Conservation (phyloP, 202 grass and related monocot species). For the Dendrocalamus latiflorus region DNA sequence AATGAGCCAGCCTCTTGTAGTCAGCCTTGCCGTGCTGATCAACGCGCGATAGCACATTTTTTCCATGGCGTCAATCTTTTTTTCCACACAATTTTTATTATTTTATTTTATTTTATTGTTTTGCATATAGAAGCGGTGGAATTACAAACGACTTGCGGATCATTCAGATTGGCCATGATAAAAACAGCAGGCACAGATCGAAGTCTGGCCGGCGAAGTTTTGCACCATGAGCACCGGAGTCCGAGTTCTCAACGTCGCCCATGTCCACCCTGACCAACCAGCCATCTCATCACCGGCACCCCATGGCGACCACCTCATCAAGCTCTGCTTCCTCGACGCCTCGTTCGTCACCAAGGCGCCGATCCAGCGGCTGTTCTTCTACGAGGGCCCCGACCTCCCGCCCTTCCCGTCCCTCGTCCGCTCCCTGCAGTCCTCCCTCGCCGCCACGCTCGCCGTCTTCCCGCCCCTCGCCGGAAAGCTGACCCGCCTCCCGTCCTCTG, state of each 20-base stretch:
- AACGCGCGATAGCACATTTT: no score
- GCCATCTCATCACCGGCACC: neutral
- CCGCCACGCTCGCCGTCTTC: conserved; percentile 24
- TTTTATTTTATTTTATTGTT: no score
- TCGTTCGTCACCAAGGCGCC: neutral
- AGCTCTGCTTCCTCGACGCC: conserved; percentile 16
- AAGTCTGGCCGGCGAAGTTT: no score
- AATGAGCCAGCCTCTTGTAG: no score
- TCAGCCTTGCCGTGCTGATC: no score
- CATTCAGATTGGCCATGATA: no score
- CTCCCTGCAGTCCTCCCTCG: conserved; percentile 23
- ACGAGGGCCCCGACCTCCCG: conserved; percentile 13
- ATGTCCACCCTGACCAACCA: neutral
- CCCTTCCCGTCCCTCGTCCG: neutral
- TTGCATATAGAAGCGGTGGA: no score
- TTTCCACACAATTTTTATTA: no score
- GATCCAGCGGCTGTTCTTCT: conserved; percentile 31
- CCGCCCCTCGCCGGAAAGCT: conserved; percentile 38
- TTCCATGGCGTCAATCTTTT: no score
- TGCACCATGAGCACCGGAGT: neutral
- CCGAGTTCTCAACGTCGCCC: neutral
- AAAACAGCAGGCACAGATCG: no score
- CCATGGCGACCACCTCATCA: neutral
- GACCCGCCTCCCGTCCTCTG: neutral
- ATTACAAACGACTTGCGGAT: no score